Evolutionary conservation across 345 rosid species (phyloP).

Genomic region (Linum trigynum): DNA sequence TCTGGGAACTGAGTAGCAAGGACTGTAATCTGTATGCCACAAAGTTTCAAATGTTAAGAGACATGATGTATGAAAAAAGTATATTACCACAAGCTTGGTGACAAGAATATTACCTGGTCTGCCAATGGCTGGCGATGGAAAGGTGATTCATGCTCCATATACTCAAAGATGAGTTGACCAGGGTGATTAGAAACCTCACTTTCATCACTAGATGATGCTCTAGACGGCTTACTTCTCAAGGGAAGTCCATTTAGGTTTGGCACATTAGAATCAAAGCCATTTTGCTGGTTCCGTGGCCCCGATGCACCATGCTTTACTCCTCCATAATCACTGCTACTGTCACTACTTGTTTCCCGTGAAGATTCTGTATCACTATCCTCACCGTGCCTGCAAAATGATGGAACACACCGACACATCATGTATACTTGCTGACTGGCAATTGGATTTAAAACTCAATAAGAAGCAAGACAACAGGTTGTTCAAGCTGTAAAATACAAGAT

Average conservation of each 20-base stretch:
- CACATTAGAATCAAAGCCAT: slow-evolving; percentile 23
- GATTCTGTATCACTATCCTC: slow-evolving; percentile 80
- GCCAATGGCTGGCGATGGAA: slow-evolving; percentile 76
- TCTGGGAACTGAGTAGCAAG: slow-evolving; percentile 72
- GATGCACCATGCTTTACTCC: slow-evolving; percentile 21
- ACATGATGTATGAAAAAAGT: not conserved
- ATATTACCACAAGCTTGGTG: not conserved
- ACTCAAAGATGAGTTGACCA: slow-evolving; percentile 54
- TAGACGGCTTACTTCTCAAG: slow-evolving; percentile 34
- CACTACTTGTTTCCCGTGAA: slow-evolving; percentile 56
- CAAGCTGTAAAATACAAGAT: too few relatives aligned
- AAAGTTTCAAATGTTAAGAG: not conserved
- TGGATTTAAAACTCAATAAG: not conserved
- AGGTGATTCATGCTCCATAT: slow-evolving; percentile 68
- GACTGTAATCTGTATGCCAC: slow-evolving; percentile 41
- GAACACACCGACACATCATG: not conserved
- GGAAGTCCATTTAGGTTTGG: slow-evolving; percentile 38
- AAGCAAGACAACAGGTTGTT: too few relatives aligned
- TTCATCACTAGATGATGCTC: slow-evolving; percentile 62
- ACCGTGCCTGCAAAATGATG: slow-evolving; percentile 33
- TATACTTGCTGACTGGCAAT: not conserved
- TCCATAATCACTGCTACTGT: slow-evolving; percentile 49
- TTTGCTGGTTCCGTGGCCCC: slow-evolving; percentile 28
- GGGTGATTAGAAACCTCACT: slow-evolving; percentile 41
- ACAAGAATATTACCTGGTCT: slow-evolving; percentile 49